A percentile compares a stretch with the other conserved stretches of the same genome.
phyloP scores from a whole-genome alignment of 208 protist genomes.

The Leptomonas seymouri region DNA sequence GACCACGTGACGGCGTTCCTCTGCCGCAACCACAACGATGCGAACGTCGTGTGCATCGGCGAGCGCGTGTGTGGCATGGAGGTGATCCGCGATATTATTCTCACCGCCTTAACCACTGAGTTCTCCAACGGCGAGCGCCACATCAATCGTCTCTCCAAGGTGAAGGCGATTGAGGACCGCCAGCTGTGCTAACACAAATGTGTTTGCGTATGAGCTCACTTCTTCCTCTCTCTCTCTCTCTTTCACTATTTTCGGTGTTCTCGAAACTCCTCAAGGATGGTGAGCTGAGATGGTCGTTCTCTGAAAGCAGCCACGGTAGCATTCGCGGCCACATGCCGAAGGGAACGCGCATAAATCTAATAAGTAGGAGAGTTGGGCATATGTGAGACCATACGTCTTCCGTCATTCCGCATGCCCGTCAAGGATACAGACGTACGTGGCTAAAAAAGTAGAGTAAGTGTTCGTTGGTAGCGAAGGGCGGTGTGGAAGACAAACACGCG shows the following conservation, averaged over 20 bases:
- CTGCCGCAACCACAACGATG: constrained; percentile 92
- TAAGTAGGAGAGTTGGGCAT: neutral
- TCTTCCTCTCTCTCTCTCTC: constrained; percentile 4
- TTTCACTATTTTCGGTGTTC: neutral
- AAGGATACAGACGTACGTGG: no score
- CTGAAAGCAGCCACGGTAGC: neutral
- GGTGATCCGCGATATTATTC: constrained; percentile 87
- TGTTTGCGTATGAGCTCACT: neutral
- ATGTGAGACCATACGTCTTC: neutral
- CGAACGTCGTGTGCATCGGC: constrained; percentile 93
- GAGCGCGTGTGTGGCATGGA: constrained; percentile 81
- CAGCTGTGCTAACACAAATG: constrained; percentile 4
- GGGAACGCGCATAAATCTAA: neutral
- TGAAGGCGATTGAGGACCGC: constrained; percentile 44
- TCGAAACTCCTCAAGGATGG: neutral
- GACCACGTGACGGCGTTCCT: constrained; percentile 91
- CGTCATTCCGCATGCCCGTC: neutral
- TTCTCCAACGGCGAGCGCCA: constrained; percentile 89
- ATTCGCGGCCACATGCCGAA: neutral
- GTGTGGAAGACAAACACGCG: no score
- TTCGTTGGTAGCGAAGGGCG: neutral
- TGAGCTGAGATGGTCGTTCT: neutral
- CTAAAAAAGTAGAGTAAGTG: neutral
- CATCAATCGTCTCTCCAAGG: constrained; percentile 61
- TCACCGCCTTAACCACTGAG: constrained; percentile 77